Conservation (phyloP, 2,329 filamentous ascomycete genomes). For the Pestalotiopsis sp. region DNA sequence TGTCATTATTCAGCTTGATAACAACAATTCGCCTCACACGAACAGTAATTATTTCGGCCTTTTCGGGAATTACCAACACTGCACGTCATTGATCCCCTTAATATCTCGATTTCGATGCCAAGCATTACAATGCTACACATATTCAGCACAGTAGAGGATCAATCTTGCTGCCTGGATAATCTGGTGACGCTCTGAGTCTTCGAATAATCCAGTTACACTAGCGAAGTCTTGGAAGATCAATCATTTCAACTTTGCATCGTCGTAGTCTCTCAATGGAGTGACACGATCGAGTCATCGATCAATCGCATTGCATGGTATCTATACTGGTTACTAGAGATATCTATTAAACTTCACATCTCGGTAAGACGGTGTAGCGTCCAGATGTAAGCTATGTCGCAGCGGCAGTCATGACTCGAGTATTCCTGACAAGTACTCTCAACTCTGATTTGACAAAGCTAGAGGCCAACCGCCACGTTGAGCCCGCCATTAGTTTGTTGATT, state of each 20-base stretch:
- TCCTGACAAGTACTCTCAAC: not conserved
- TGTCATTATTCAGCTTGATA: not conserved
- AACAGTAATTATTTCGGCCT: not conserved
- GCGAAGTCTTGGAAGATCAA: not conserved
- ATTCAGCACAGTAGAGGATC: not conserved
- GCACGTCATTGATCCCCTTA: not conserved
- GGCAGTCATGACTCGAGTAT: not conserved
- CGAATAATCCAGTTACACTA: not conserved
- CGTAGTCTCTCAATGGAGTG: too few species aligned
- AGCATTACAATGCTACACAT: not conserved
- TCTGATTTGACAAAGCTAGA: not conserved
- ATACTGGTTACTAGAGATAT: too few species aligned
- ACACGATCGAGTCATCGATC: too few species aligned
- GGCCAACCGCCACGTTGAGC: not conserved
- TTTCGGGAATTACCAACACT: not conserved
- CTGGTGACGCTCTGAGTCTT: not conserved
- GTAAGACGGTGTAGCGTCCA: too few species aligned
- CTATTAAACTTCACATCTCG: too few species aligned
- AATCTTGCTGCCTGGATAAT: not conserved
- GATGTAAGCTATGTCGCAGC: too few species aligned
- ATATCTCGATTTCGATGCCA: not conserved
- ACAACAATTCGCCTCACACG: not conserved
- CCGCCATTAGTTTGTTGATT: slow-evolving; percentile 39
- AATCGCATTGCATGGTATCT: too few species aligned
- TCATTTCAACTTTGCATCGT: too few species aligned